A percentile compares a stretch with the other conserved stretches of the same genome.
phyloP scores from a whole-genome alignment of 495 filamentous ascomycete genomes.

The Glutinoglossum americanum region DNA sequence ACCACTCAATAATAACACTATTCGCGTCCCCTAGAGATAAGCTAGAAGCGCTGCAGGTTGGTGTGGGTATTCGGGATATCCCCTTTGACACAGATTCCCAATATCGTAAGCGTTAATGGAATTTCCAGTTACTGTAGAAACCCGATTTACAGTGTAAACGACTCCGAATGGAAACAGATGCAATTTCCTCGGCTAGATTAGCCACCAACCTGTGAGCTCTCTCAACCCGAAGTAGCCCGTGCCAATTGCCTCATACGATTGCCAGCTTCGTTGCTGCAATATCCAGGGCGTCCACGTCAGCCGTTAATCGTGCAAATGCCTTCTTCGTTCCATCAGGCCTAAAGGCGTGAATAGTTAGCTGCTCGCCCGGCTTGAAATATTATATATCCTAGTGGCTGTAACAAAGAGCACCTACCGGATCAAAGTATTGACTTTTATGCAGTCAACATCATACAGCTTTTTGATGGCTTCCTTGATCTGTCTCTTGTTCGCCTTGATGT shows the following conservation, averaged over 20 bases:
- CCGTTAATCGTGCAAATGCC: conserved; percentile 82
- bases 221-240: neutral
- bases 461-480: conserved; percentile 97
- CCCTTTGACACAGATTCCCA: neutral
- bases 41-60: neutral
- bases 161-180: neutral
- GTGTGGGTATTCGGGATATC: neutral
- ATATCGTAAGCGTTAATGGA: neutral
- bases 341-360: neutral
- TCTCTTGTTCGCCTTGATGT: conserved; percentile 97
- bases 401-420: conserved; percentile 83
- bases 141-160: neutral
- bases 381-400: too few relatives aligned
- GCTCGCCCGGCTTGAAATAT: too few relatives aligned
- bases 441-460: conserved; percentile 98
- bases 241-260: conserved; percentile 41
- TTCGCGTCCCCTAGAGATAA: neutral
- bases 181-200: neutral
- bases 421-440: conserved; percentile 96
- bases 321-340: conserved; percentile 97
- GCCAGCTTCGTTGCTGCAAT: conserved; percentile 97
- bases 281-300: conserved; percentile 95
- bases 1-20: neutral
- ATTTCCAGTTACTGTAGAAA: neutral
- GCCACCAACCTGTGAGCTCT: neutral